Percentiles rank a stretch among this genome's conserved stretches.
These are phyloP conservation scores for Urochloa ruziziensis DNA, from an alignment of 176 grass and related monocot species.

Conservation along the genomic window DNA sequence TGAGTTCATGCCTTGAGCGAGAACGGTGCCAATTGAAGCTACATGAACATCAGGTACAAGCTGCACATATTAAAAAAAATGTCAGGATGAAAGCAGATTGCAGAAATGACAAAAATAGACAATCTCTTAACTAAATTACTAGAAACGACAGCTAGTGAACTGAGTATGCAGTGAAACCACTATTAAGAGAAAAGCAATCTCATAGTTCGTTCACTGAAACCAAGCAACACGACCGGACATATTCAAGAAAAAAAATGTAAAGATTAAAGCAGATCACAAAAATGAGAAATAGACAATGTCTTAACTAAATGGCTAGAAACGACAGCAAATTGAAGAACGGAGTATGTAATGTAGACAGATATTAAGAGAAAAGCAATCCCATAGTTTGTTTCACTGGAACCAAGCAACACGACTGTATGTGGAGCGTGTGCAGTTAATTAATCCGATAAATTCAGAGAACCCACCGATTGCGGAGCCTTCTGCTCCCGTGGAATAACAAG, in stretches of 20 bases:
- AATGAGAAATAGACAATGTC: neutral
- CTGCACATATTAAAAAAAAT: constrained; percentile 41
- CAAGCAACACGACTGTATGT: neutral
- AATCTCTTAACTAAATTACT: neutral
- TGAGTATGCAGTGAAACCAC: neutral
- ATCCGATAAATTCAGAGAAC: constrained; percentile 16
- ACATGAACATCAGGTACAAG: constrained; percentile 53
- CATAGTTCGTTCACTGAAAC: neutral
- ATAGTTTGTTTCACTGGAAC: neutral
- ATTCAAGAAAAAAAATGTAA: constrained; percentile 1
- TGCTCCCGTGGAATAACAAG: constrained; percentile 66
- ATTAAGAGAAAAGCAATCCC: neutral
- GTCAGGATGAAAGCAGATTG: neutral
- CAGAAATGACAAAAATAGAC: neutral
- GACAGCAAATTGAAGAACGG: neutral
- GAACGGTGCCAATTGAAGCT: constrained; percentile 70
- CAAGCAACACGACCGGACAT: neutral
- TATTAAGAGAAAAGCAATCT: neutral
- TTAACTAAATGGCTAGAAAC: neutral
- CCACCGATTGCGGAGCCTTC: constrained; percentile 48
- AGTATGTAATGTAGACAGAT: neutral
- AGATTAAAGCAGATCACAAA: neutral
- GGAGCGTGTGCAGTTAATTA: neutral
- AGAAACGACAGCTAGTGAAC: neutral
- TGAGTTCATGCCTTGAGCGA: constrained; percentile 89